These are phyloP conservation scores for Nemania sp. DNA, from an alignment of 2,329 filamentous ascomycete genomes.

Conservation along the genomic window DNA sequence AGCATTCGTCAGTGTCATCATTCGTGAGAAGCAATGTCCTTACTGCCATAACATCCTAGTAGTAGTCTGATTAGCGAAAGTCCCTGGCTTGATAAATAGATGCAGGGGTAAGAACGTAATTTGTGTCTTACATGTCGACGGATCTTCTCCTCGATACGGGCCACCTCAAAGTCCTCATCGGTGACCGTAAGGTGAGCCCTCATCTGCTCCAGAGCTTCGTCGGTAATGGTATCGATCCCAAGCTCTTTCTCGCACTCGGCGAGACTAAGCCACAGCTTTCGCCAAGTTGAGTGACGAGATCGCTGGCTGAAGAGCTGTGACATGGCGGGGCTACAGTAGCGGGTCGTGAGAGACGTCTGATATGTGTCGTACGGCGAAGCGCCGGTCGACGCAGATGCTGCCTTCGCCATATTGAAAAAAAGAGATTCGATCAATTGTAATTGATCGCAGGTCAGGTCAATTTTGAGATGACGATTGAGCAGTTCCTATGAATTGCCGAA, in stretches of 20 bases:
- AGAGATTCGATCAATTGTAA: no score
- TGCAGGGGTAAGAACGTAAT: no score
- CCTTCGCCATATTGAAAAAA: no score
- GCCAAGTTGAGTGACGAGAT: constrained; percentile 71
- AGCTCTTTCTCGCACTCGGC: constrained; percentile 82
- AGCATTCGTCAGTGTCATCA: no score
- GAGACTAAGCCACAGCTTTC: constrained; percentile 82
- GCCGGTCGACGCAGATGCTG: no score
- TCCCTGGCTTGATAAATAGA: no score
- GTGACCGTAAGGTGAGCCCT: constrained; percentile 72
- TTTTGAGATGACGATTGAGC: no score
- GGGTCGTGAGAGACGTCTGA: constrained; percentile 69
- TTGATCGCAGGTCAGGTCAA: no score
- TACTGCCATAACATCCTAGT: constrained; percentile 59
- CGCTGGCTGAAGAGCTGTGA: constrained; percentile 77
- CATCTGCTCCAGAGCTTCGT: constrained; percentile 78
- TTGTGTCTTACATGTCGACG: constrained; percentile 57
- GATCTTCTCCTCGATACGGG: constrained; percentile 74
- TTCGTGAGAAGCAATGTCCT: no score
- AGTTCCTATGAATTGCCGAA: no score
- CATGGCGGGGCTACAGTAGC: constrained; percentile 79
- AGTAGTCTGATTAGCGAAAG: constrained; percentile 22
- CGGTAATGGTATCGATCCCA: constrained; percentile 70
- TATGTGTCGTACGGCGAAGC: constrained; percentile 61
- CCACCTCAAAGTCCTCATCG: constrained; percentile 76